These are phyloP conservation scores for Lachancea waltii DNA, from an alignment of 805 yeast genomes.

Conservation along the genomic window DNA sequence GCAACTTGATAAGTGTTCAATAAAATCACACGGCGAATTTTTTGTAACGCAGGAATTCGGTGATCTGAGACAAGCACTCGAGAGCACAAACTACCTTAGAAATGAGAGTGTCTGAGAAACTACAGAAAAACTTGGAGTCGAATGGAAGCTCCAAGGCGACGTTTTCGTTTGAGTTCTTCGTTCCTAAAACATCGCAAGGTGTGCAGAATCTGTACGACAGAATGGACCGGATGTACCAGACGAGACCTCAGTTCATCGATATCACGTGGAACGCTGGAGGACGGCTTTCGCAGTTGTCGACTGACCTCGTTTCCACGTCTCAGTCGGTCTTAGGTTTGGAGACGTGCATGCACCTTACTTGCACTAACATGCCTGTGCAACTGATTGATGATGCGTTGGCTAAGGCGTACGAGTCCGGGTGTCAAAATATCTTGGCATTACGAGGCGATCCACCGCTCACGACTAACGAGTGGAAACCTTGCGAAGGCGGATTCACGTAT, in stretches of 20 bases:
- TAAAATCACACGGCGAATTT: too few species aligned
- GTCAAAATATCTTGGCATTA: conserved; percentile 89
- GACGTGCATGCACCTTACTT: conserved; percentile 96
- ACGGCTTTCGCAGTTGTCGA: conserved; percentile 62
- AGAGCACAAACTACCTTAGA: too few species aligned
- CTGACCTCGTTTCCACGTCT: conserved; percentile 86
- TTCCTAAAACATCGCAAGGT: conserved; percentile 96
- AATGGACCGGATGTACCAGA: conserved; percentile 93
- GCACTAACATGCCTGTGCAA: conserved; percentile 85
- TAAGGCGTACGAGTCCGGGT: conserved; percentile 83
- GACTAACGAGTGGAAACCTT: conserved; percentile 34
- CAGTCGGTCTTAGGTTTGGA: conserved; percentile 87
- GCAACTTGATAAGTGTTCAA: too few species aligned
- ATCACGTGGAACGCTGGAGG: conserved; percentile 99
- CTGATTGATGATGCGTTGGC: conserved; percentile 79
- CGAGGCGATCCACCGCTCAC: conserved; percentile 92
- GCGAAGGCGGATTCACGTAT: conserved; percentile 71
- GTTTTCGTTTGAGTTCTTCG: conserved; percentile 93
- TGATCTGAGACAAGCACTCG: too few species aligned
- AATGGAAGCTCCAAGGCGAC: conserved; percentile 38
- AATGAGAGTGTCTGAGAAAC: conserved; percentile 39
- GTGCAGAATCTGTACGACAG: conserved; percentile 93
- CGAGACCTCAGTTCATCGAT: conserved; percentile 84
- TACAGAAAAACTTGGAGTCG: conserved; percentile 28
- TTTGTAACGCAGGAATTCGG: too few species aligned